Percentiles rank a stretch among this genome's conserved stretches.
phyloP scores from a whole-genome alignment of 441 rosid genomes.

The Sinapis alba region DNA sequence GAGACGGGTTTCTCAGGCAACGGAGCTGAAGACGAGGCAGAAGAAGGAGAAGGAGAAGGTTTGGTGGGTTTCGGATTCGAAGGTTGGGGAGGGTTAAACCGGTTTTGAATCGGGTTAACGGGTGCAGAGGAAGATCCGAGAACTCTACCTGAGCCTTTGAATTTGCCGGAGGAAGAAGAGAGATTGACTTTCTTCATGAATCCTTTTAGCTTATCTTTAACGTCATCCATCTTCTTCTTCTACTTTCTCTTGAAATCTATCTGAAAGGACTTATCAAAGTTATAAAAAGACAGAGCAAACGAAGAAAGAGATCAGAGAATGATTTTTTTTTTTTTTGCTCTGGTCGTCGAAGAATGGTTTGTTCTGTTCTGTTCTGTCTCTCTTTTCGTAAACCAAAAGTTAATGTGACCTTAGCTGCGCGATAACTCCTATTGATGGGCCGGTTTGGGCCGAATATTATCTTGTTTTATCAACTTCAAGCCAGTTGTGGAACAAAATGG shows the following conservation, averaged over 20 bases:
- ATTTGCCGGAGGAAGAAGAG: slow-evolving; percentile 81
- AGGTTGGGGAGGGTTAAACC: slow-evolving; percentile 43
- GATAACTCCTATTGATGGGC: background rate
- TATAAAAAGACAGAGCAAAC: background rate
- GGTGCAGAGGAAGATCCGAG: slow-evolving; percentile 75
- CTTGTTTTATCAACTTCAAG: background rate
- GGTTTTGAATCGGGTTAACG: slow-evolving; percentile 47
- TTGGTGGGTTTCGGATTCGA: slow-evolving; percentile 37
- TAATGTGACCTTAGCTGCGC: background rate
- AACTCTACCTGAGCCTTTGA: slow-evolving; percentile 89
- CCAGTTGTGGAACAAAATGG: background rate
- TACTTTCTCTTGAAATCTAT: background rate
- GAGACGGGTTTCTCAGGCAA: slow-evolving; percentile 22
- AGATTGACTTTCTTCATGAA: slow-evolving; percentile 83
- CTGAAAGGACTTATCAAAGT: background rate
- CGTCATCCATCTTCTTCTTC: slow-evolving; percentile 62
- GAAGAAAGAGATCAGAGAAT: background rate
- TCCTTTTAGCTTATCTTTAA: slow-evolving; percentile 85
- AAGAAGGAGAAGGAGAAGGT: slow-evolving; percentile 41
- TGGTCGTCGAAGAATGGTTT: background rate
- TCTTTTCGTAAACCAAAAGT: background rate
- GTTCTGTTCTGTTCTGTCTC: background rate
- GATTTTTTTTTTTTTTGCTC: background rate
- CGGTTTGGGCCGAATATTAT: background rate
- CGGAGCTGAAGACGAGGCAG: slow-evolving; percentile 4